Conservation (phyloP, 75 land plant genomes). For the Selaginella tamariscina region DNA sequence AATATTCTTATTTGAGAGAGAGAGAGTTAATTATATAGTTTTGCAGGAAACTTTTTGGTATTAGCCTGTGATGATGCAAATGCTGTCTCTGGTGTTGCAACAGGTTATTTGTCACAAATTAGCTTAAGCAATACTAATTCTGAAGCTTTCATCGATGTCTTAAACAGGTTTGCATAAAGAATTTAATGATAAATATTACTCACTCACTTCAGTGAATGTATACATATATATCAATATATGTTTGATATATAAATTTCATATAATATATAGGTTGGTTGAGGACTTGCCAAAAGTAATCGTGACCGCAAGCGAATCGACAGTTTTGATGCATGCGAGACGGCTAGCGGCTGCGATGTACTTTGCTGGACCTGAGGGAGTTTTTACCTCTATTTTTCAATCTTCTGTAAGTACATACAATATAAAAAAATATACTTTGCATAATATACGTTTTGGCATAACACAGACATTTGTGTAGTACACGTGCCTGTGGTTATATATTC, state of each 20-base stretch:
- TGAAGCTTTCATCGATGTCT: conserved; percentile 6
- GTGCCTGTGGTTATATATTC: no score
- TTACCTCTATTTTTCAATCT: conserved; percentile 43
- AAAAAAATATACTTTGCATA: no score
- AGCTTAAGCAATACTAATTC: neutral
- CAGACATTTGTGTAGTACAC: no score
- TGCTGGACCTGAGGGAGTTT: conserved; percentile 69
- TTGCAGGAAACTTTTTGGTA: conserved; percentile 78
- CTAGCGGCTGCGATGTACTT: conserved; percentile 64
- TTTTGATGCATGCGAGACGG: conserved; percentile 46
- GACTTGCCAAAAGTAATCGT: conserved; percentile 59
- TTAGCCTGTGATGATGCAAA: conserved; percentile 72
- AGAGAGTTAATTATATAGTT: neutral
- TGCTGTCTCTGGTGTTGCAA: conserved; percentile 51
- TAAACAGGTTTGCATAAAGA: neutral
- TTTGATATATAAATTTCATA: no score
- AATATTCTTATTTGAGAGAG: conserved; percentile 10
- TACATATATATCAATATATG: no score
- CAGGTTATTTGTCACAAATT: conserved; percentile 11
- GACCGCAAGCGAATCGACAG: conserved; percentile 48
- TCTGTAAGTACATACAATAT: conserved; percentile 65
- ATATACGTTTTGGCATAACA: no score
- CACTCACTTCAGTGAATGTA: neutral
- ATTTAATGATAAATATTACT: neutral
- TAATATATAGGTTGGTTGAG: conserved; percentile 56